These are phyloP conservation scores for Aureobasidium sp. DNA, from an alignment of 2,329 filamentous ascomycete species.

Conservation along the genomic window DNA sequence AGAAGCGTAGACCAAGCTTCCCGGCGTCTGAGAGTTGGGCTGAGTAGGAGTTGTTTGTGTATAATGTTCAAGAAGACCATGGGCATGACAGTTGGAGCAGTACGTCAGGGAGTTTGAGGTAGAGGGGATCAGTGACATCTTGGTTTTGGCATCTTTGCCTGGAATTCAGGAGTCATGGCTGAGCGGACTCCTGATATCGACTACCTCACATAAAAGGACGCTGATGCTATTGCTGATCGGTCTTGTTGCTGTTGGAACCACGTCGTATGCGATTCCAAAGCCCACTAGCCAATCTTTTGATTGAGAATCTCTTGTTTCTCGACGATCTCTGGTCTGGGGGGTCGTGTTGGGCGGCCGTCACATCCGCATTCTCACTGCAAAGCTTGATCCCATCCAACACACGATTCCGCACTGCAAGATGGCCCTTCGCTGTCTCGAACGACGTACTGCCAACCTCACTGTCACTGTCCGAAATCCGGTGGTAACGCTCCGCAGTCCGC, in stretches of 20 bases:
- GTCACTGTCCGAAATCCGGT: background rate
- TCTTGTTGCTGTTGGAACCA: too few relatives aligned
- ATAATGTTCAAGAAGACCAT: conserved; percentile 51
- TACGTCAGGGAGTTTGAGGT: background rate
- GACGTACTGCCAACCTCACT: background rate
- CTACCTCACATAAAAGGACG: too few relatives aligned
- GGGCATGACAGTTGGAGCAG: conserved; percentile 37
- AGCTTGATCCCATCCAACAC: background rate
- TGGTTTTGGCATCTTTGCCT: too few relatives aligned
- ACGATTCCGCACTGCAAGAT: background rate
- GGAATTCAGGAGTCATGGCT: too few relatives aligned
- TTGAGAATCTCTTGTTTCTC: too few relatives aligned
- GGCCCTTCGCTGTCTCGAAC: background rate
- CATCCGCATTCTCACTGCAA: background rate
- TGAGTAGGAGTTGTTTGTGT: conserved; percentile 54
- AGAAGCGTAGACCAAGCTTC: conserved; percentile 25
- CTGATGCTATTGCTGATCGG: too few relatives aligned
- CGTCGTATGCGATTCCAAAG: too few relatives aligned
- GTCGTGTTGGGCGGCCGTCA: background rate
- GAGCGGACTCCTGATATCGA: too few relatives aligned
- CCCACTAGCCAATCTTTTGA: too few relatives aligned
- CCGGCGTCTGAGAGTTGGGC: conserved; percentile 45
- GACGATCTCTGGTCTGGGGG: background rate
- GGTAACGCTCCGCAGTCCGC: too few relatives aligned
- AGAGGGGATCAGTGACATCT: background rate